A percentile compares a stretch with the other conserved stretches of the same genome.
Evolutionary conservation across 768 basidiomycete species (phyloP).

Genomic region (Pulveroboletus sp.): DNA sequence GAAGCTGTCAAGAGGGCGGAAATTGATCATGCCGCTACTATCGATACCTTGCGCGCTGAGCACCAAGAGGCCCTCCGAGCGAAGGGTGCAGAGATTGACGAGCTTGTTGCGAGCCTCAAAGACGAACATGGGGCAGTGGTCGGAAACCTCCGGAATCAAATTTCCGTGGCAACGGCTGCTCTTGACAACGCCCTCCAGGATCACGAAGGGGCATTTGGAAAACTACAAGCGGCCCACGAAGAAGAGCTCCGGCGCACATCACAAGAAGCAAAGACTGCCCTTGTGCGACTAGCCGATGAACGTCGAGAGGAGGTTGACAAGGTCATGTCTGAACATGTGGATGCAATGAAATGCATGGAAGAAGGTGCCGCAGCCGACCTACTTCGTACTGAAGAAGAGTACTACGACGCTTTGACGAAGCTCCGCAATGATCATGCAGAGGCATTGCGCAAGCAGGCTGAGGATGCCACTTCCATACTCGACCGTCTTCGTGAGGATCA

Average conservation of each 20-base stretch:
- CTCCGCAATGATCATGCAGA: conserved; percentile 69
- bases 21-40: conserved; percentile 41
- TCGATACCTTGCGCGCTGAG: conserved; percentile 43
- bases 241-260: conserved; percentile 49
- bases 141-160: conserved; percentile 38
- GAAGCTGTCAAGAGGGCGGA: conserved; percentile 47
- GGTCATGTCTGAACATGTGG: conserved; percentile 49
- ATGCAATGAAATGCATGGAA: conserved; percentile 55
- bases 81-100: conserved; percentile 41
- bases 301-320: conserved; percentile 51
- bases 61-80: conserved; percentile 42
- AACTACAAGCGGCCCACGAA: conserved; percentile 50
- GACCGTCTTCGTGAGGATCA: conserved; percentile 76
- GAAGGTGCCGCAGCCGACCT: conserved; percentile 52
- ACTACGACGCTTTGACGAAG: conserved; percentile 75
- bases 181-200: conserved; percentile 50
- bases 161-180: conserved; percentile 37
- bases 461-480: conserved; percentile 57
- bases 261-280: conserved; percentile 48
- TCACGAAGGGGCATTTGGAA: conserved; percentile 57
- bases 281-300: conserved; percentile 46
- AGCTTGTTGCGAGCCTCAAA: conserved; percentile 42
- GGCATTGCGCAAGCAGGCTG: conserved; percentile 55
- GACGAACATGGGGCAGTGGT: conserved; percentile 44
- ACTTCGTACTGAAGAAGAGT: conserved; percentile 72